Conservation (phyloP, 768 basidiomycete genomes). For the Trichaptum fuscoviolaceum region DNA sequence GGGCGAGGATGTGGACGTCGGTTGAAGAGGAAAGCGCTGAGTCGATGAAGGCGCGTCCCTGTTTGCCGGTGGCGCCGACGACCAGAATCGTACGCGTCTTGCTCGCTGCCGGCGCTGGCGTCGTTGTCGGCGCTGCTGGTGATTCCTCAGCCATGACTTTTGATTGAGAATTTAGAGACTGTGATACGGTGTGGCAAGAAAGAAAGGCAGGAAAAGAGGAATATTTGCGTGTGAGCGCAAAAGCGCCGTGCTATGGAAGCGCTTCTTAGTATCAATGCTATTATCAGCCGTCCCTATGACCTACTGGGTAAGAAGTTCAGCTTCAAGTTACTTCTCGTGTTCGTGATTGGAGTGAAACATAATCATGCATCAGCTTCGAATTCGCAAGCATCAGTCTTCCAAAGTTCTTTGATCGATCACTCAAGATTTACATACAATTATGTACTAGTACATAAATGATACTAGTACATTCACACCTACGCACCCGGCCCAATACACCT, state of each 20-base stretch:
- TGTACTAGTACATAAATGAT: background rate
- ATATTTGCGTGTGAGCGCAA: background rate
- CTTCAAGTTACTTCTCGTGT: background rate
- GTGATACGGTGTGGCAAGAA: background rate
- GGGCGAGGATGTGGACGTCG: constrained; percentile 30
- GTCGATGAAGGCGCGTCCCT: constrained; percentile 31
- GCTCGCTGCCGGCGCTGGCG: background rate
- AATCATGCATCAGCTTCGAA: background rate
- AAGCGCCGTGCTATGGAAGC: background rate
- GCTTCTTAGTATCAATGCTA: background rate
- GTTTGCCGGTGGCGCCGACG: constrained; percentile 33
- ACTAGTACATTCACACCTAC: background rate
- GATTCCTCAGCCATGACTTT: background rate
- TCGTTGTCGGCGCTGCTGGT: background rate
- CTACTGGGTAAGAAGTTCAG: too few relatives aligned
- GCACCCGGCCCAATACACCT: too few relatives aligned
- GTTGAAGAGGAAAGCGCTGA: constrained; percentile 14
- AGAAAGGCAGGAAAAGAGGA: background rate
- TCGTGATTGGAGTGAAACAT: background rate
- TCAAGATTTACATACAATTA: background rate
- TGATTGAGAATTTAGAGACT: background rate
- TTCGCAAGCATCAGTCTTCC: background rate
- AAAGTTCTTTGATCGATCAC: background rate
- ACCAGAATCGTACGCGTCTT: constrained; percentile 23
- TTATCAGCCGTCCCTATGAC: background rate